A percentile compares a stretch with the other conserved stretches of the same genome.
Evolutionary conservation across 805 yeast species (phyloP).

Genomic region (Lachancea cidri): DNA sequence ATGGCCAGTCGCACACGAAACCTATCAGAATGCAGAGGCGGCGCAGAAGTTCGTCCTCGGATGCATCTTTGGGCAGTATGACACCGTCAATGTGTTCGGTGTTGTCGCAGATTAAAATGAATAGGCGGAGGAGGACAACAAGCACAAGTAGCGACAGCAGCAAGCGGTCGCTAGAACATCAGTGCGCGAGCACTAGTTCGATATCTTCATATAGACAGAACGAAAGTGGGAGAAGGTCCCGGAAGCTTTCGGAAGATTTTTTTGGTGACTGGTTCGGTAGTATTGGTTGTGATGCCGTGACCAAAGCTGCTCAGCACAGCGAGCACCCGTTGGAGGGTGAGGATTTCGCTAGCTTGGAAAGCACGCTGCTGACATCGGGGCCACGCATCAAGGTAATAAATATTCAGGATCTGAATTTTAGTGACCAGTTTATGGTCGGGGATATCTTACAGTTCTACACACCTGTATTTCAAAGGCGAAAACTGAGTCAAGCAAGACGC

Average conservation of each 20-base stretch:
- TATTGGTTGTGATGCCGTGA: background rate
- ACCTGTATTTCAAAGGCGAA: constrained; percentile 21
- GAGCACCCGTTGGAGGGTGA: background rate
- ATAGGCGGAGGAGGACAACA: constrained; percentile 1
- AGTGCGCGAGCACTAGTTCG: constrained; percentile 2
- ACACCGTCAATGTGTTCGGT: constrained; percentile 27
- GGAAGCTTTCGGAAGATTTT: background rate
- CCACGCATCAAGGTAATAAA: constrained; percentile 18
- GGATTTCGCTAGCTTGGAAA: background rate
- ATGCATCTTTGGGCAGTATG: constrained; percentile 4
- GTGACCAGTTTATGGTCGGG: constrained; percentile 13
- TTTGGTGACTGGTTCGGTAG: constrained; percentile 1
- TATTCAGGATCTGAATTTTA: constrained; percentile 23
- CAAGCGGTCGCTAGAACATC: background rate
- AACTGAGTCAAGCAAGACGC: constrained; percentile 2
- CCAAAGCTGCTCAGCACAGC: background rate
- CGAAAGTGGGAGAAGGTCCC: background rate
- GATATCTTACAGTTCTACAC: constrained; percentile 17
- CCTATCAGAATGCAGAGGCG: constrained; percentile 1
- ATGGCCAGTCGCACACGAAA: background rate
- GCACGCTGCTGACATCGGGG: background rate
- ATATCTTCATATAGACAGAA: background rate
- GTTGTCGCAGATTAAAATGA: constrained; percentile 17
- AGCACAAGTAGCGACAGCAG: background rate
- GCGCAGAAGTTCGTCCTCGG: background rate